phyloP scores from a whole-genome alignment of 495 filamentous ascomycete species.

The Haplographium delicatum region DNA sequence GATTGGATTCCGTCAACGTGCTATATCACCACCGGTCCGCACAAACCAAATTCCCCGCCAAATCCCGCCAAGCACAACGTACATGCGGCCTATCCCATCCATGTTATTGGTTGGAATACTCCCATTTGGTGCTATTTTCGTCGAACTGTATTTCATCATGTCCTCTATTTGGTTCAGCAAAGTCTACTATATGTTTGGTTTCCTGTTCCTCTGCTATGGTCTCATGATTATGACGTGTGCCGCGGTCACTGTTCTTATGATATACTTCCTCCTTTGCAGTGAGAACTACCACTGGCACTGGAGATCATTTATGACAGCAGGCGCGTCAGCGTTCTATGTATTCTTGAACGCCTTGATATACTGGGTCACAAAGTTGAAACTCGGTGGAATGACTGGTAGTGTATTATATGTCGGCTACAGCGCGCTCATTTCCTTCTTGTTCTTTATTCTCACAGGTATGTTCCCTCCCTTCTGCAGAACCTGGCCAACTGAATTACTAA shows the following conservation, averaged over 20 bases:
- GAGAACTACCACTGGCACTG: conserved; percentile 99
- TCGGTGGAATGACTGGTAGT: conserved; percentile 77
- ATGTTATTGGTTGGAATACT: conserved; percentile 86
- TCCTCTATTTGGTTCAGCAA: conserved; percentile 94
- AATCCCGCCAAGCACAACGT: conserved; percentile 76
- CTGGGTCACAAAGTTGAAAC: conserved; percentile 77
- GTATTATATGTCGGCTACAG: conserved; percentile 94
- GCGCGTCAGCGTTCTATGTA: conserved; percentile 82
- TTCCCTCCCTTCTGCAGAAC: conserved; percentile 17
- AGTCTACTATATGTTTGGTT: conserved; percentile 99
- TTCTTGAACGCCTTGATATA: conserved; percentile 85
- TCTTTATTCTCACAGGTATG: conserved; percentile 90
- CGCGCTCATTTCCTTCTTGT: conserved; percentile 78
- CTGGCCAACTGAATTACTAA: conserved; percentile 15
- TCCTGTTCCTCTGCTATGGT: conserved; percentile 94
- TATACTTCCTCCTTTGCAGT: conserved; percentile 90
- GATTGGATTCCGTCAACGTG: conserved; percentile 70
- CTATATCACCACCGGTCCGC: conserved; percentile 73
- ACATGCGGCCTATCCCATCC: conserved; percentile 77
- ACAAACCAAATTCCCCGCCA: conserved; percentile 98
- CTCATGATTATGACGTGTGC: conserved; percentile 96
- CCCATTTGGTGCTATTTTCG: conserved; percentile 93
- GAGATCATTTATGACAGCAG: conserved; percentile 84
- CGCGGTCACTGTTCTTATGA: conserved; percentile 82
- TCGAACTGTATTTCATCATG: conserved; percentile 98